Conservation (phyloP, 2,329 filamentous ascomycete species). For the Sporothrix euskadiensis region DNA sequence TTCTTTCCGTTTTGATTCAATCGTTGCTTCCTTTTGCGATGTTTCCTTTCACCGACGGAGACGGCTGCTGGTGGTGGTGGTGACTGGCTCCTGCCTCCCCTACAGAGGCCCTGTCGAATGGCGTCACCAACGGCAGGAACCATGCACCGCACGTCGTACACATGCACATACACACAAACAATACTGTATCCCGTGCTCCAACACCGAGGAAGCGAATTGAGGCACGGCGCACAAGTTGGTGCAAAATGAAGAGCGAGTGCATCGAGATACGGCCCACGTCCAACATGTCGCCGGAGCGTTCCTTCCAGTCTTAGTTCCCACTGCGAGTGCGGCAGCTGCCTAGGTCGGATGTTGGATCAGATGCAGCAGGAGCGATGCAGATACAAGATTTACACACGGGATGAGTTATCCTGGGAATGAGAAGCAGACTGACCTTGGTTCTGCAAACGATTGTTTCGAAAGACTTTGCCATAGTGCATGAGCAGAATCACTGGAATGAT, state of each 20-base stretch:
- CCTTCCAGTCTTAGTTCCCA: constrained; percentile 3
- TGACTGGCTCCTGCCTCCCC: background rate
- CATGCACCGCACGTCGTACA: background rate
- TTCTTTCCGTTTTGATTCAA: background rate
- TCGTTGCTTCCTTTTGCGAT: background rate
- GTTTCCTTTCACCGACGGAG: background rate
- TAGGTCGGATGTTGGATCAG: background rate
- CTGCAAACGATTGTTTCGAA: background rate
- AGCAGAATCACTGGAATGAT: background rate
- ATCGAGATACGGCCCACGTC: background rate
- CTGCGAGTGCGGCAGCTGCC: background rate
- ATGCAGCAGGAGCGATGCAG: background rate
- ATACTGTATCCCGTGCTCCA: background rate
- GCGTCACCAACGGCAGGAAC: constrained; percentile 16
- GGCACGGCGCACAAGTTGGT: background rate
- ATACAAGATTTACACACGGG: background rate
- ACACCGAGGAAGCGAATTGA: constrained; percentile 7
- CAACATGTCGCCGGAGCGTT: background rate
- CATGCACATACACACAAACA: background rate
- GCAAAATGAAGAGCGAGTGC: background rate
- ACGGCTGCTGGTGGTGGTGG: background rate
- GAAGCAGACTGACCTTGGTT: background rate
- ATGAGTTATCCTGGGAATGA: background rate
- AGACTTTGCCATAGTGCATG: background rate
- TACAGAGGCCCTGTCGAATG: background rate